Conservation (phyloP, 768 basidiomycete genomes). For the Leccinum variicolor region DNA sequence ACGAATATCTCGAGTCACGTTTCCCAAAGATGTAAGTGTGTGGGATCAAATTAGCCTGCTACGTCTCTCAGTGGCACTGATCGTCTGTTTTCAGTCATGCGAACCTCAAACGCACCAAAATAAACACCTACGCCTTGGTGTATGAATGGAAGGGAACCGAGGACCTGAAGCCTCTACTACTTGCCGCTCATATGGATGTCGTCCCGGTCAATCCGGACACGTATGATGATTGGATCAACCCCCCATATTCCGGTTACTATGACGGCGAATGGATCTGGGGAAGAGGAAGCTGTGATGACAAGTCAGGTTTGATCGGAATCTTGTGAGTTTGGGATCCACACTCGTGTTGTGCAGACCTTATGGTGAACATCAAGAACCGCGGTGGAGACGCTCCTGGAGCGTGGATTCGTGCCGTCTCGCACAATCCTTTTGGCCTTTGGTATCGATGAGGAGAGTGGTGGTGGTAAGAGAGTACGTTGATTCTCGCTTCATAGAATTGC, state of each 20-base stretch:
- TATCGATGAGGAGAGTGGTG: slow-evolving; percentile 46
- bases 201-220: slow-evolving; percentile 49
- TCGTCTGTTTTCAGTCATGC: slow-evolving; percentile 36
- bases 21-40: slow-evolving; percentile 58
- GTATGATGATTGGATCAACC: slow-evolving; percentile 42
- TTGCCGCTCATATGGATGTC: slow-evolving; percentile 49
- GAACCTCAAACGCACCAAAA: slow-evolving; percentile 46
- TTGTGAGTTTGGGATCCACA: slow-evolving; percentile 24
- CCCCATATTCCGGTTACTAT: slow-evolving; percentile 48
- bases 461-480: slow-evolving; percentile 28
- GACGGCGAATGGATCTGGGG: slow-evolving; percentile 48
- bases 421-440: slow-evolving; percentile 37
- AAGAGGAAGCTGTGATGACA: slow-evolving; percentile 45
- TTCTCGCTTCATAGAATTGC: no score
- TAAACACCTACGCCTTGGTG: slow-evolving; percentile 61
- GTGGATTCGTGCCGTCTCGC: slow-evolving; percentile 28
- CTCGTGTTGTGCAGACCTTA: background rate
- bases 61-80: background rate
- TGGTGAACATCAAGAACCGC: slow-evolving; percentile 17
- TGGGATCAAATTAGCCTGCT: background rate
- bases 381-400: slow-evolving; percentile 27
- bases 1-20: slow-evolving; percentile 33
- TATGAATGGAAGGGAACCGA: slow-evolving; percentile 58
- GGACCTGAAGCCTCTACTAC: slow-evolving; percentile 51
- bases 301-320: slow-evolving; percentile 34